Percentiles rank a stretch among this genome's conserved stretches.
Evolutionary conservation across 2,329 filamentous ascomycete species (phyloP).

Genomic region (Pseudocercospora cruenta): DNA sequence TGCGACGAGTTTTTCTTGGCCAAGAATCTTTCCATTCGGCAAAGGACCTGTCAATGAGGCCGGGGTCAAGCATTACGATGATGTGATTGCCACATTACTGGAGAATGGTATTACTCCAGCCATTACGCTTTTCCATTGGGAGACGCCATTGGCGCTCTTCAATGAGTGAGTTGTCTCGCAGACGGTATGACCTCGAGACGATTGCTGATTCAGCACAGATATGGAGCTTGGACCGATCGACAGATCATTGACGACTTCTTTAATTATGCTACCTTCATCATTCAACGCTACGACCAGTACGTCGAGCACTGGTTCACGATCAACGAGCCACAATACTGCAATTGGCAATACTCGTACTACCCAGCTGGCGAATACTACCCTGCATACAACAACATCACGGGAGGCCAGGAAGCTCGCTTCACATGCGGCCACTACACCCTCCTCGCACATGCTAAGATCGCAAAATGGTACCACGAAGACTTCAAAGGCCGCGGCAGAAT

Average conservation of each 20-base stretch:
- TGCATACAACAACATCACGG: slow-evolving; percentile 46
- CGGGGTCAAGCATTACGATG: slow-evolving; percentile 53
- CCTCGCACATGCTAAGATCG: slow-evolving; percentile 42
- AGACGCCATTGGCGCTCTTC: slow-evolving; percentile 29
- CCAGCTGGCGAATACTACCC: slow-evolving; percentile 49
- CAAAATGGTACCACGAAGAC: slow-evolving; percentile 49
- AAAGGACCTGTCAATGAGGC: slow-evolving; percentile 51
- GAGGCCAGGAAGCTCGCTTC: slow-evolving; percentile 42
- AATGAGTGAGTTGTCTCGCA: slow-evolving; percentile 11
- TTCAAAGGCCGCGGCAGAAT: slow-evolving; percentile 44
- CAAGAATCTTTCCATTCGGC: slow-evolving; percentile 54
- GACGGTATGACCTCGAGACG: background rate
- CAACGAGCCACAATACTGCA: slow-evolving; percentile 42
- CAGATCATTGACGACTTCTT: slow-evolving; percentile 45
- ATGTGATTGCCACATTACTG: slow-evolving; percentile 50
- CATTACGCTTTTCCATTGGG: slow-evolving; percentile 54
- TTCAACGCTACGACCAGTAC: slow-evolving; percentile 44
- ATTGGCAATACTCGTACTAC: slow-evolving; percentile 47
- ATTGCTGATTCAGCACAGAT: slow-evolving; percentile 24
- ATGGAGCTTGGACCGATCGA: slow-evolving; percentile 45
- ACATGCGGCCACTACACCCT: slow-evolving; percentile 44
- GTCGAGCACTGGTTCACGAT: slow-evolving; percentile 46
- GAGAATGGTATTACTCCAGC: slow-evolving; percentile 49
- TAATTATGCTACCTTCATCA: slow-evolving; percentile 44
- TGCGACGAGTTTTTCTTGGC: slow-evolving; percentile 54